A percentile compares a stretch with the other conserved stretches of the same genome.
phyloP scores from a whole-genome alignment of 2,329 filamentous ascomycete species.

The Fusarium xylarioides region DNA sequence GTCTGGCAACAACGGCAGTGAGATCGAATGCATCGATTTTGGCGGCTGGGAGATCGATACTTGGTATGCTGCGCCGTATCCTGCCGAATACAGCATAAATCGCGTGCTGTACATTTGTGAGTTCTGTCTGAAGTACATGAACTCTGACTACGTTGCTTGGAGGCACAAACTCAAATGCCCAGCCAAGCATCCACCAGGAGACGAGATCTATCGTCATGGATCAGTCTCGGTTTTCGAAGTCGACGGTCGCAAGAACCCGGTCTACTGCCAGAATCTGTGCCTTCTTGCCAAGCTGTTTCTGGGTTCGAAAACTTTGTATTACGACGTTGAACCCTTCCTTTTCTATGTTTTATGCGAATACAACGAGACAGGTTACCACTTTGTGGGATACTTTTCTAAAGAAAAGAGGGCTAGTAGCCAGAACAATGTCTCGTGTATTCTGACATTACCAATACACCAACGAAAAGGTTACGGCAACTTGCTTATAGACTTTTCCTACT shows the following conservation, averaged over 20 bases:
- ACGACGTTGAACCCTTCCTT: slow-evolving; percentile 95
- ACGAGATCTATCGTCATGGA: slow-evolving; percentile 94
- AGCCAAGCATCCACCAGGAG: slow-evolving; percentile 94
- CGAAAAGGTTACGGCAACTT: slow-evolving; percentile 97
- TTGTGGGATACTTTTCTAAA: slow-evolving; percentile 99
- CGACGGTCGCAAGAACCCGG: slow-evolving; percentile 93
- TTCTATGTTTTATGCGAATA: slow-evolving; percentile 98
- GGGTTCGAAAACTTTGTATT: slow-evolving; percentile 98
- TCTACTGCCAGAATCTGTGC: slow-evolving; percentile 99
- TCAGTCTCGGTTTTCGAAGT: slow-evolving; percentile 97
- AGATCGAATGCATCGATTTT: slow-evolving; percentile 99
- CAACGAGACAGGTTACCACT: slow-evolving; percentile 90
- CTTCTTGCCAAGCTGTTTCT: slow-evolving; percentile 95
- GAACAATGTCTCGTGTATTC: slow-evolving; percentile 97
- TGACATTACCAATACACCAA: slow-evolving; percentile 95
- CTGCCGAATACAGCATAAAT: slow-evolving; percentile 97
- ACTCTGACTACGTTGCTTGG: slow-evolving; percentile 98
- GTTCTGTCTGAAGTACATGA: slow-evolving; percentile 99
- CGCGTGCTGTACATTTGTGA: slow-evolving; percentile 98
- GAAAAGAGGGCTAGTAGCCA: slow-evolving; percentile 94
- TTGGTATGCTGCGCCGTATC: slow-evolving; percentile 98
- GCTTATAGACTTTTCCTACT: slow-evolving; percentile 97
- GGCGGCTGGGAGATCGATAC: slow-evolving; percentile 98
- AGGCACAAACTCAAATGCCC: slow-evolving; percentile 97
- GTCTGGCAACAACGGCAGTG: slow-evolving; percentile 84